Conservation (phyloP, 2,329 filamentous ascomycete genomes). For the Verticillium nubilum region DNA sequence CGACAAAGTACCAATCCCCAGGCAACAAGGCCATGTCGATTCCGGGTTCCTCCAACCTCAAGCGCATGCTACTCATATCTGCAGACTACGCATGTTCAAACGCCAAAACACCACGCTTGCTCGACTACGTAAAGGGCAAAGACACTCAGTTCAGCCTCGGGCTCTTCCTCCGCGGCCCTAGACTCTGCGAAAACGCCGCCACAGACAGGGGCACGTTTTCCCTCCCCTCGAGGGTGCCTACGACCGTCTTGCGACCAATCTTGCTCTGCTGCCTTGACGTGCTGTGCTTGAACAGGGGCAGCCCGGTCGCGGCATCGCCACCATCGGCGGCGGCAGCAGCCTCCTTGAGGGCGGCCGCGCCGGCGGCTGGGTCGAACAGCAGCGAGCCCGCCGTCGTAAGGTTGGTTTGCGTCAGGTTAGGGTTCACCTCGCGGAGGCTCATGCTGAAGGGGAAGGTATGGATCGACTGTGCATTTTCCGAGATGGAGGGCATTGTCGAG, state of each 20-base stretch:
- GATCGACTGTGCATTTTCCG: slow-evolving; percentile 4
- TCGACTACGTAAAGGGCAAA: background rate
- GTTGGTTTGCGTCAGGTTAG: slow-evolving; percentile 31
- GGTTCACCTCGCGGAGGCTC: slow-evolving; percentile 52
- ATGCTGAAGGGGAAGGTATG: slow-evolving; percentile 25
- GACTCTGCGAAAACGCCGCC: slow-evolving; percentile 37
- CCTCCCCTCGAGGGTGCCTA: slow-evolving; percentile 34
- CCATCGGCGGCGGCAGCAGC: background rate
- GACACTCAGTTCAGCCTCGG: slow-evolving; percentile 36
- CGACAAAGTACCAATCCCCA: background rate
- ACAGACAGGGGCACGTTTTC: slow-evolving; percentile 48
- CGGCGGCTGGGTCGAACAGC: slow-evolving; percentile 36
- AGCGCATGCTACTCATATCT: background rate
- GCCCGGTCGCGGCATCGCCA: slow-evolving; percentile 32
- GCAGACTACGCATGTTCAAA: background rate
- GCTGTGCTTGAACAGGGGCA: slow-evolving; percentile 41
- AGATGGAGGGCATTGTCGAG: slow-evolving; percentile 8
- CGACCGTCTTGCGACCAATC: slow-evolving; percentile 26
- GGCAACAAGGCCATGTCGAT: background rate
- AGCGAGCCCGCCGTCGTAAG: slow-evolving; percentile 27
- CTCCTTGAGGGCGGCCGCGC: slow-evolving; percentile 14
- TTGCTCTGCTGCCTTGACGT: background rate
- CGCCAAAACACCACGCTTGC: background rate
- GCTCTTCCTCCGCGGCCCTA: slow-evolving; percentile 46
- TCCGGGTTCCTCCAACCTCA: slow-evolving; percentile 12